A percentile compares a stretch with the other conserved stretches of the same genome.
Evolutionary conservation across 169 alveolate species (phyloP).

Genomic region (Cryptosporidium parvum): DNA sequence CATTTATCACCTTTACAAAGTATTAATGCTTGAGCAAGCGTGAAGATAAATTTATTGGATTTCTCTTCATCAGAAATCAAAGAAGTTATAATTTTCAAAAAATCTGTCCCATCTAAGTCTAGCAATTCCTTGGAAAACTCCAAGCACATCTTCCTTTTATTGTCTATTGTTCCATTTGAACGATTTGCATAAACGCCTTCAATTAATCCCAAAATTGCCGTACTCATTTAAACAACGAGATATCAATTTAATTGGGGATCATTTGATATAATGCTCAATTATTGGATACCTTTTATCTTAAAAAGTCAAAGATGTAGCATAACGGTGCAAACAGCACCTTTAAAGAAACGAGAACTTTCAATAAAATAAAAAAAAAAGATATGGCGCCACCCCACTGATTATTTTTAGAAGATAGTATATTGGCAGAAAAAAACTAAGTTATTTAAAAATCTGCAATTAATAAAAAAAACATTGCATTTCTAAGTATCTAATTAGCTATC

Average conservation of each 20-base stretch:
- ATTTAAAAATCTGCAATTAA: background rate
- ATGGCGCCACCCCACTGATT: conserved; percentile 38
- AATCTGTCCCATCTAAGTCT: background rate
- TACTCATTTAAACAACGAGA: conserved; percentile 1
- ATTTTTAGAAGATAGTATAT: background rate
- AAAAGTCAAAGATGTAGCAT: background rate
- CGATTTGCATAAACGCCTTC: conserved; percentile 24
- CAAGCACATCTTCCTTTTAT: background rate
- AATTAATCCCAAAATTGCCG: conserved; percentile 12
- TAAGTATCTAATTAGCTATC: background rate
- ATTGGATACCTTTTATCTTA: background rate
- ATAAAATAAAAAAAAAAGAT: background rate
- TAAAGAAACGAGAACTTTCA: background rate
- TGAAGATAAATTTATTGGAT: conserved; percentile 24
- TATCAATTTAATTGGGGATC: background rate
- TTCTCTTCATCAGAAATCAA: conserved; percentile 30
- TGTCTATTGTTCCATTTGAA: background rate
- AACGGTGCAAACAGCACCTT: conserved; percentile 1
- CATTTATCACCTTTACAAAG: conserved; percentile 42
- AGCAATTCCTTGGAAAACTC: conserved; percentile 11
- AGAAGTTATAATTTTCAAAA: background rate
- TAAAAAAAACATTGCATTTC: background rate
- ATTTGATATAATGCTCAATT: background rate
- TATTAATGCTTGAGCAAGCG: conserved; percentile 15
- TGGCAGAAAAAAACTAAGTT: background rate